Conservation (phyloP, 2,329 filamentous ascomycete genomes). For the Pleomassaria siparia region DNA sequence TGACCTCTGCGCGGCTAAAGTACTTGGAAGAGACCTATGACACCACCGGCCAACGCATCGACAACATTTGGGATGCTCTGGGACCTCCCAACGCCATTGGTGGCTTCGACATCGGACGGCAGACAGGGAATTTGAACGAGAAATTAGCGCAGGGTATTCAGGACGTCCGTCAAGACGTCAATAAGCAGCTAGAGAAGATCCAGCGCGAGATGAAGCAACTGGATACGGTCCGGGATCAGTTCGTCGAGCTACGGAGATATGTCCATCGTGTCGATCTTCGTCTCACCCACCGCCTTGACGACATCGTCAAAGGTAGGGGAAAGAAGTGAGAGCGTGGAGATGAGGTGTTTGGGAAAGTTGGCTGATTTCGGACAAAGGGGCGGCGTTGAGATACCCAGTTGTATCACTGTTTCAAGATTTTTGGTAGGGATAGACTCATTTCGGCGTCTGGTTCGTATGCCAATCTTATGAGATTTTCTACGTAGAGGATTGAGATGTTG, state of each 20-base stretch:
- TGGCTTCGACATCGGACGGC: conserved; percentile 12
- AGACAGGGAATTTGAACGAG: neutral
- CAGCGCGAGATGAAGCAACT: neutral
- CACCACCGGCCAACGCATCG: conserved; percentile 17
- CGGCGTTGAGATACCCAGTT: too few species aligned
- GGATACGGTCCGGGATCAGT: conserved; percentile 6
- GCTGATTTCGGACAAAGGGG: too few species aligned
- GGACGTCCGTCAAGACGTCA: neutral
- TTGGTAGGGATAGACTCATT: too few species aligned
- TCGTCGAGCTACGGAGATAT: conserved; percentile 17
- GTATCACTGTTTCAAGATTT: too few species aligned
- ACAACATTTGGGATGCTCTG: conserved; percentile 26
- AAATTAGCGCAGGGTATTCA: neutral
- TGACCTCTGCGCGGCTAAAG: neutral
- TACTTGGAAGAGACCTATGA: conserved; percentile 3
- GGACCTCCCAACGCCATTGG: conserved; percentile 25
- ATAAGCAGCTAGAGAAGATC: neutral
- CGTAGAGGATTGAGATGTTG: too few species aligned
- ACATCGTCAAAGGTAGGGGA: neutral
- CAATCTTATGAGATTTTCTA: too few species aligned
- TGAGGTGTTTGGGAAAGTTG: neutral
- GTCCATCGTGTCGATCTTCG: conserved; percentile 22
- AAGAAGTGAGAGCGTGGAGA: neutral
- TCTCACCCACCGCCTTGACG: conserved; percentile 16
- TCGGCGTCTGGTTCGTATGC: too few species aligned